These are phyloP conservation scores for Pyrrhoderma noxium DNA, from an alignment of 1,284 basidiomycete species.

Conservation along the genomic window DNA sequence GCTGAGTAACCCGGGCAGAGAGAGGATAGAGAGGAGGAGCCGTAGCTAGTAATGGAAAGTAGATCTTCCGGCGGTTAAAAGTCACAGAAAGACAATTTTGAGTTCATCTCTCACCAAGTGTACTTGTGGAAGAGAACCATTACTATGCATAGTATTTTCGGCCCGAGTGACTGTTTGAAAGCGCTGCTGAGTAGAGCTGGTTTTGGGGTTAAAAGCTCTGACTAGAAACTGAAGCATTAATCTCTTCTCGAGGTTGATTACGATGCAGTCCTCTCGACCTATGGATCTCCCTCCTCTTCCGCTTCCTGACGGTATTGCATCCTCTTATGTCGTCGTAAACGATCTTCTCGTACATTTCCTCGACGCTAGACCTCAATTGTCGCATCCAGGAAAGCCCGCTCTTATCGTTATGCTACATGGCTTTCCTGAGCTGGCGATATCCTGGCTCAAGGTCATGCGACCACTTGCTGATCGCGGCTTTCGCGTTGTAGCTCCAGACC, in stretches of 20 bases:
- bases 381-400: conserved; percentile 23
- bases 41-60: too few relatives aligned
- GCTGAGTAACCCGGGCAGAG: too few relatives aligned
- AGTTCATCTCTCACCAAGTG: too few relatives aligned
- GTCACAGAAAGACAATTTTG: too few relatives aligned
- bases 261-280: too few relatives aligned
- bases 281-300: conserved; percentile 1
- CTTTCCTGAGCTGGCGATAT: conserved; percentile 58
- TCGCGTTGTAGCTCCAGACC: conserved; percentile 31
- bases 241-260: not conserved
- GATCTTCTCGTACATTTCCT: conserved; percentile 15
- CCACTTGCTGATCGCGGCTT: conserved; percentile 39
- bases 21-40: not conserved
- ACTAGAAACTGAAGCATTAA: not conserved
- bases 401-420: conserved; percentile 57
- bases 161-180: too few relatives aligned
- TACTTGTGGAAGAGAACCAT: too few relatives aligned
- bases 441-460: conserved; percentile 50
- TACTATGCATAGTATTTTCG: too few relatives aligned
- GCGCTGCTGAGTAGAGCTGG: too few relatives aligned
- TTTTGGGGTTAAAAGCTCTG: not conserved
- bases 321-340: conserved; percentile 7
- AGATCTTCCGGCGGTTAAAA: too few relatives aligned
- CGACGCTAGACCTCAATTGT: conserved; percentile 7
- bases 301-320: conserved; percentile 11